A percentile compares a stretch with the other conserved stretches of the same genome.
Conservation (phyloP, 2,329 filamentous ascomycete species). For the Cladosporium sp. region DNA sequence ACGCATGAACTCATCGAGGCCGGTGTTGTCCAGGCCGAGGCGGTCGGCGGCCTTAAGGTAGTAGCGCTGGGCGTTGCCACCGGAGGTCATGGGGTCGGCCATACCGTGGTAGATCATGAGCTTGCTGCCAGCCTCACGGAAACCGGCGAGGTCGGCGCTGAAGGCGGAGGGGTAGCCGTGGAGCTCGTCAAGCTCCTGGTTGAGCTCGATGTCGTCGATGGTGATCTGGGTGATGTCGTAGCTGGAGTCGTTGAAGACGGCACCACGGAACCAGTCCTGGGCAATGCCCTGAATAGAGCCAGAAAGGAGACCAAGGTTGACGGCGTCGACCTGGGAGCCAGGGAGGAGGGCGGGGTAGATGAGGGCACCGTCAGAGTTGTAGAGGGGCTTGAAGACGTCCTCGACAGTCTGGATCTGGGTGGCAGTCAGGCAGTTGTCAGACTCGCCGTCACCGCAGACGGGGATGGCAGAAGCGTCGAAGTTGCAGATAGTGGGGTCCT, state of each 20-base stretch:
- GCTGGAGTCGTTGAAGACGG: conserved; percentile 42
- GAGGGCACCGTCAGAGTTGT: conserved; percentile 40
- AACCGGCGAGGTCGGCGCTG: conserved; percentile 35
- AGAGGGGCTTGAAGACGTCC: conserved; percentile 40
- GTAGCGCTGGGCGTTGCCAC: conserved; percentile 44
- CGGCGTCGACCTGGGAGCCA: conserved; percentile 41
- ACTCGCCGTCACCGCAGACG: conserved; percentile 31
- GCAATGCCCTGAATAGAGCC: conserved; percentile 42
- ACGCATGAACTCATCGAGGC: conserved; percentile 39
- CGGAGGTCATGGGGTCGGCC: conserved; percentile 42
- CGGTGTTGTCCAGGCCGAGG: conserved; percentile 37
- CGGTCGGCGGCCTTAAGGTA: conserved; percentile 43
- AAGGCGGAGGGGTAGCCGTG: conserved; percentile 40
- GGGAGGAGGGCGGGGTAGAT: conserved; percentile 51
- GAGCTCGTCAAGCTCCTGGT: conserved; percentile 35
- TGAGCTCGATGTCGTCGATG: conserved; percentile 39
- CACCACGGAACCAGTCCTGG: conserved; percentile 48
- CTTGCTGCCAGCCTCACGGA: conserved; percentile 40
- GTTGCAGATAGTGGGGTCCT: conserved; percentile 43
- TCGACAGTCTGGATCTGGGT: conserved; percentile 43
- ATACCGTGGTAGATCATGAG: conserved; percentile 42
- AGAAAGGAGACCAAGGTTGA: conserved; percentile 35
- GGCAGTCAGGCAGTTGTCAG: conserved; percentile 40
- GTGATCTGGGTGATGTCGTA: conserved; percentile 40
- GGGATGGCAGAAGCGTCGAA: conserved; percentile 33